Percentiles rank a stretch among this genome's conserved stretches.
Conservation (phyloP, 176 grass and related monocot species). For the Aegilops speltoides region DNA sequence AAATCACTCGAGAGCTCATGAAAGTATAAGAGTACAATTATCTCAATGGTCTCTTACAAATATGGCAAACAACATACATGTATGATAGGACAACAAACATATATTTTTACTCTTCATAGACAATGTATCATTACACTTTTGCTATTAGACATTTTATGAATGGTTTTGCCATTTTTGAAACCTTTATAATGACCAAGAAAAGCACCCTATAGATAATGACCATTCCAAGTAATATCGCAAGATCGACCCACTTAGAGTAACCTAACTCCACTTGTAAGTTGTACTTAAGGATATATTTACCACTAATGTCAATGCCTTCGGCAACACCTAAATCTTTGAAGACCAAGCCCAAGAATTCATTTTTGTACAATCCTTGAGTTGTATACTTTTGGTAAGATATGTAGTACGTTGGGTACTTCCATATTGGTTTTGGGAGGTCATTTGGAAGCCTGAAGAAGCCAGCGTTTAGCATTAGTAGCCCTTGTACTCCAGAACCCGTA, state of each 20-base stretch:
- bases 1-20: too few species aligned
- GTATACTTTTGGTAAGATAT: conserved; percentile 70
- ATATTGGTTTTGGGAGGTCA: conserved; percentile 45
- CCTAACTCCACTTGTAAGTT: conserved; percentile 45
- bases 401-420: conserved; percentile 62
- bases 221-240: conserved; percentile 55
- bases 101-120: neutral
- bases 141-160: conserved; percentile 8
- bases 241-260: conserved; percentile 62
- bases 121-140: neutral
- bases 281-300: conserved; percentile 42
- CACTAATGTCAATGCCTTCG: neutral
- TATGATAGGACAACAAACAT: neutral
- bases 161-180: conserved; percentile 35
- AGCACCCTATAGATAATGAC: conserved; percentile 46
- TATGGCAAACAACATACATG: too few species aligned
- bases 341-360: conserved; percentile 43
- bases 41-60: too few species aligned
- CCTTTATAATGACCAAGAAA: conserved; percentile 43
- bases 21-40: too few species aligned
- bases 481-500: conserved; percentile 46
- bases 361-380: conserved; percentile 65
- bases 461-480: conserved; percentile 48
- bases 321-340: conserved; percentile 17
- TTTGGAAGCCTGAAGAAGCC: conserved; percentile 52